Conservation (phyloP, 768 basidiomycete species). For the Piloderma croceum region DNA sequence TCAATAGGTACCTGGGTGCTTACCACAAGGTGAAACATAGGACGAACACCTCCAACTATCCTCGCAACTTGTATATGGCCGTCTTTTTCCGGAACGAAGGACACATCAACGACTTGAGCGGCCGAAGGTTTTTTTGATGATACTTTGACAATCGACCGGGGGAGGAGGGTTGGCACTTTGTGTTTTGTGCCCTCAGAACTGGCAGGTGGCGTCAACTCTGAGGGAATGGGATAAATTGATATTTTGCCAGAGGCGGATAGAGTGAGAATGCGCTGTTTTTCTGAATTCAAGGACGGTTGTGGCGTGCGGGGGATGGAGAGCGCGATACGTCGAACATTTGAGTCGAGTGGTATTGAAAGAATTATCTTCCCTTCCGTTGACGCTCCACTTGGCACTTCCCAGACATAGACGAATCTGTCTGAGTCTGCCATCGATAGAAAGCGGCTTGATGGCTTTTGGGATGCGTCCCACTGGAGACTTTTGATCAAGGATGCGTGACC, state of each 20-base stretch:
- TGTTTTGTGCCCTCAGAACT: slow-evolving; percentile 37
- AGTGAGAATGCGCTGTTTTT: slow-evolving; percentile 41
- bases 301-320: too few relatives aligned
- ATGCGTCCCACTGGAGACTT: slow-evolving; percentile 46
- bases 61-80: slow-evolving; percentile 49
- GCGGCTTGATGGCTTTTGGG: slow-evolving; percentile 33
- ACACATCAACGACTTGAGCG: slow-evolving; percentile 39
- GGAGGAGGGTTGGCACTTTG: slow-evolving; percentile 45
- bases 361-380: slow-evolving; percentile 45
- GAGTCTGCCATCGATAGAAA: slow-evolving; percentile 58
- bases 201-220: slow-evolving; percentile 34
- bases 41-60: slow-evolving; percentile 49
- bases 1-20: slow-evolving; percentile 21
- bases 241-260: slow-evolving; percentile 57
- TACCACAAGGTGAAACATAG: slow-evolving; percentile 57
- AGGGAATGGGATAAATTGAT: slow-evolving; percentile 49
- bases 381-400: slow-evolving; percentile 44
- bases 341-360: slow-evolving; percentile 59
- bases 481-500: slow-evolving; percentile 60
- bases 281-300: too few relatives aligned
- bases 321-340: slow-evolving; percentile 47
- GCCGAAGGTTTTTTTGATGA: slow-evolving; percentile 32
- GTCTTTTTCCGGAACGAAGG: slow-evolving; percentile 37
- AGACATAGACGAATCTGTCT: slow-evolving; percentile 59
- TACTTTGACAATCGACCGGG: slow-evolving; percentile 44